A percentile compares a stretch with the other conserved stretches of the same genome.
Conservation (phyloP, 2,329 filamentous ascomycete species). For the Cyclaneusma minus region DNA sequence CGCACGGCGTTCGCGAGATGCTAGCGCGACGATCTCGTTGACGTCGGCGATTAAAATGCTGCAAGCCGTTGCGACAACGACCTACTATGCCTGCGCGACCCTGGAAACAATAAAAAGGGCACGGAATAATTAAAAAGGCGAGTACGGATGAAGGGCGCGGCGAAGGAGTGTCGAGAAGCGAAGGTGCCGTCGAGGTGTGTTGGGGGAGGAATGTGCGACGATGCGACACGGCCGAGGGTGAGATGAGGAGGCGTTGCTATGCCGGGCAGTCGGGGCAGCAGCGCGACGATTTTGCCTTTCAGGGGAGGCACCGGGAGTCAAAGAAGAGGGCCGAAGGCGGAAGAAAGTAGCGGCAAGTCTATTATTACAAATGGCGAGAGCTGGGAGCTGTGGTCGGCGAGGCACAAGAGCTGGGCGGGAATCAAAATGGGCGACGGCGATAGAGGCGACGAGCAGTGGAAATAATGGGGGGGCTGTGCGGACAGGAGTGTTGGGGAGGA, state of each 20-base stretch:
- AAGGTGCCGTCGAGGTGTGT: constrained; percentile 11
- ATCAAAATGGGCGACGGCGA: not conserved
- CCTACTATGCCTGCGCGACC: too few species aligned
- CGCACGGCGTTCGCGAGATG: too few species aligned
- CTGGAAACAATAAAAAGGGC: constrained; percentile 9
- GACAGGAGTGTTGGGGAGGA: not conserved
- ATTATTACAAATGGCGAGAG: constrained; percentile 8
- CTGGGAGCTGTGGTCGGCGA: constrained; percentile 1
- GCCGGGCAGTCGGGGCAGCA: not conserved
- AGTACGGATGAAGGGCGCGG: constrained; percentile 6
- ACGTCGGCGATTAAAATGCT: too few species aligned
- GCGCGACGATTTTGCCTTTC: not conserved
- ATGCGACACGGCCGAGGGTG: constrained; percentile 1
- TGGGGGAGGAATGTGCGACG: constrained; percentile 6
- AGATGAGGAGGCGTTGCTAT: constrained; percentile 3
- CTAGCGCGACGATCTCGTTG: too few species aligned
- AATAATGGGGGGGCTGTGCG: not conserved
- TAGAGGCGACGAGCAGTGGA: not conserved
- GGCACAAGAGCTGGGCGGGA: not conserved
- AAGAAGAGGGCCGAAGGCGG: constrained; percentile 17
- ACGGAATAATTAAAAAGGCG: constrained; percentile 11
- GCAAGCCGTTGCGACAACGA: too few species aligned
- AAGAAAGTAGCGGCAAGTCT: constrained; percentile 13
- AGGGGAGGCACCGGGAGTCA: constrained; percentile 7
- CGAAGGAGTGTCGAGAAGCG: constrained; percentile 11